phyloP scores from a whole-genome alignment of 2,329 filamentous ascomycete species.

The Colletotrichum incanum region DNA sequence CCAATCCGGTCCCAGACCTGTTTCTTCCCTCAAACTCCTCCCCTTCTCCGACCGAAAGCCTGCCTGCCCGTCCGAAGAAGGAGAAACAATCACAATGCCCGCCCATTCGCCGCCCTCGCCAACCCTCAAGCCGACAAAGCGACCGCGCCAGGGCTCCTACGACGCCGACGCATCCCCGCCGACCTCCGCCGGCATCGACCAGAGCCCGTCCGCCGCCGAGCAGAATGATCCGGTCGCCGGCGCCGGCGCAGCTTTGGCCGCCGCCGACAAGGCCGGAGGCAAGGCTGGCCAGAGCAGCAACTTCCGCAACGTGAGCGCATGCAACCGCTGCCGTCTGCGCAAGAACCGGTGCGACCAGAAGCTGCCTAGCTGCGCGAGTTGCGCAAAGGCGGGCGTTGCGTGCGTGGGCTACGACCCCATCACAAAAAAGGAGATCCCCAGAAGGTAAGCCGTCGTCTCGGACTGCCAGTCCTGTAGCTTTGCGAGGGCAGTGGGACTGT shows the following conservation, averaged over 20 bases:
- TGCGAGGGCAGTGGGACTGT: neutral
- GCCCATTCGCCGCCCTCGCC: conserved; percentile 65
- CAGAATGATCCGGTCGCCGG: conserved; percentile 46
- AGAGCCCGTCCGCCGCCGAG: conserved; percentile 52
- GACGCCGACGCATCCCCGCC: conserved; percentile 58
- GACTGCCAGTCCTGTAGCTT: neutral
- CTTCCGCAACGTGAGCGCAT: conserved; percentile 93
- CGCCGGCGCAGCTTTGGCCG: conserved; percentile 48
- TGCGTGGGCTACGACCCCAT: conserved; percentile 98
- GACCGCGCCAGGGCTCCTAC: conserved; percentile 69
- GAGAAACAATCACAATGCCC: conserved; percentile 56
- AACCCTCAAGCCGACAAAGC: conserved; percentile 69
- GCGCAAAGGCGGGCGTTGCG: conserved; percentile 91
- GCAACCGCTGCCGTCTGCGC: conserved; percentile 90
- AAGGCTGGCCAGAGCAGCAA: conserved; percentile 74
- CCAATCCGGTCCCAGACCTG: conserved; percentile 4
- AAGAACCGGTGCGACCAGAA: conserved; percentile 98
- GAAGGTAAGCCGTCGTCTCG: conserved; percentile 73
- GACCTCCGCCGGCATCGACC: conserved; percentile 54
- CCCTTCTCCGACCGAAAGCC: neutral
- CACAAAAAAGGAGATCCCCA: conserved; percentile 94
- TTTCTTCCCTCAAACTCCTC: conserved; percentile 4
- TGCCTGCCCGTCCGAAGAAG: neutral
- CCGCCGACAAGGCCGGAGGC: conserved; percentile 49
- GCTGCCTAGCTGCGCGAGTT: conserved; percentile 90